Conservation (phyloP, 2,329 filamentous ascomycete genomes). For the Colletotrichum zoysiae region DNA sequence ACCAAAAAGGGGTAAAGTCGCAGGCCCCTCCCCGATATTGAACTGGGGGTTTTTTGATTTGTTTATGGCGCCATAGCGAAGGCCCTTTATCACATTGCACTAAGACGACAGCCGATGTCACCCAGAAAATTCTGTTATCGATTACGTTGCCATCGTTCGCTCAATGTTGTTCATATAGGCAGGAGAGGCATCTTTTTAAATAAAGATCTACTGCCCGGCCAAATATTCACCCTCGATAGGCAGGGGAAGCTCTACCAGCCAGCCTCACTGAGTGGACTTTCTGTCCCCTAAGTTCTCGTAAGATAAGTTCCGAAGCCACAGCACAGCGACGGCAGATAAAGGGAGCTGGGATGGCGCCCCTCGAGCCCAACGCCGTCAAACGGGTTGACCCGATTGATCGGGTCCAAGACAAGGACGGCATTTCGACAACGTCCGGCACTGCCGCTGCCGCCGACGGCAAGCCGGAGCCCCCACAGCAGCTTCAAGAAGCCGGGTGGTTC, state of each 20-base stretch:
- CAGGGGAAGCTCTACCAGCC: background rate
- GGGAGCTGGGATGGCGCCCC: slow-evolving; percentile 25
- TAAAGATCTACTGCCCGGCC: slow-evolving; percentile 27
- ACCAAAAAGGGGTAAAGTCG: slow-evolving; percentile 25
- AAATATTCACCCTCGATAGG: background rate
- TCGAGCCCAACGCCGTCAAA: slow-evolving; percentile 14
- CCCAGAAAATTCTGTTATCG: slow-evolving; percentile 39
- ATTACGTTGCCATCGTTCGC: slow-evolving; percentile 13
- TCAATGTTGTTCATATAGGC: background rate
- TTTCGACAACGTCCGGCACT: slow-evolving; percentile 20
- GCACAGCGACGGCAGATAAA: background rate
- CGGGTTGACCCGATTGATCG: slow-evolving; percentile 10
- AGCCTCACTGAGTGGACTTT: slow-evolving; percentile 4
- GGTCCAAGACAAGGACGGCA: slow-evolving; percentile 30
- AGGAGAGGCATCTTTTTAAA: background rate
- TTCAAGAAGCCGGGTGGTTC: slow-evolving; percentile 47
- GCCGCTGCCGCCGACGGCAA: slow-evolving; percentile 30
- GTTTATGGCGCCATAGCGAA: background rate
- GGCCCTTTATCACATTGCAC: background rate
- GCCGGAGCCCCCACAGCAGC: slow-evolving; percentile 38
- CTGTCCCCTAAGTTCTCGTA: background rate
- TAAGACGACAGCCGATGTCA: slow-evolving; percentile 24
- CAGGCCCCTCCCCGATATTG: slow-evolving; percentile 33
- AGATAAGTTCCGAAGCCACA: background rate
- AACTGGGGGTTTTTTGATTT: background rate